Base-by-base conservation (phyloP, 306 rosid genomes). In the Carpinus viminea region DNA sequence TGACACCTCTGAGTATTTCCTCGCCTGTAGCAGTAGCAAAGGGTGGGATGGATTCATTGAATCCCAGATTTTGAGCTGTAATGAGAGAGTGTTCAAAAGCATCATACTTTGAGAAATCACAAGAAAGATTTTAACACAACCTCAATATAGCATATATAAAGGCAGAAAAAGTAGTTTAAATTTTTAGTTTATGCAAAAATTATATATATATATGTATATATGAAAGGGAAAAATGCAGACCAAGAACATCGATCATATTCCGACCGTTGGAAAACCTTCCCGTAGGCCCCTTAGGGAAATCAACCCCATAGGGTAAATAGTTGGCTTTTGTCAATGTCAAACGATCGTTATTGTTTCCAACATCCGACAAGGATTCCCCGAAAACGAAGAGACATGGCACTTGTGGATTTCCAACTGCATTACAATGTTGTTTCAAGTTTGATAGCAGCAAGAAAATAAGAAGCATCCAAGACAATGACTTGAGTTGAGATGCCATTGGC, bases 291-390 rank as follows among this genome's bases (percentile, higher is more conserved):
- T 18, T 3, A 0, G 78, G 64, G 43, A 75, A 82, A 43, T 82
- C 85, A 15, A 82, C 52, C 8, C 85, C 85, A 77, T 82, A 82
- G 4, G 85, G 85, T 3, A 0, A 26, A 56, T 76, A 77, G 20
- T 77, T 82, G 26, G 15, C 74, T 41, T 82, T 82, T 8, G 82
- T 72, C 7, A 0, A 9, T 2, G 85, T 82, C 13, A 0, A 0
- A 36, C 62, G 78, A 34, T 2, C 0, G 72, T 82, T 82, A 24
- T 82, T 82, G 17, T 82, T 82, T 7, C 85, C 85, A 65, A 36
- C 62, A 12, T 82, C 85, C 11, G 72, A 28, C 17, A 77, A 6
- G 2, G 85, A 82, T 38, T 82, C 82, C 18, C 85, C 85, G 43
- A 82, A 76, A 9, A 65, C 43, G 71, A 77, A 82, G 18, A 62